Conservation (phyloP, 495 filamentous ascomycete species). For the Hyaloscypha bicolor region DNA sequence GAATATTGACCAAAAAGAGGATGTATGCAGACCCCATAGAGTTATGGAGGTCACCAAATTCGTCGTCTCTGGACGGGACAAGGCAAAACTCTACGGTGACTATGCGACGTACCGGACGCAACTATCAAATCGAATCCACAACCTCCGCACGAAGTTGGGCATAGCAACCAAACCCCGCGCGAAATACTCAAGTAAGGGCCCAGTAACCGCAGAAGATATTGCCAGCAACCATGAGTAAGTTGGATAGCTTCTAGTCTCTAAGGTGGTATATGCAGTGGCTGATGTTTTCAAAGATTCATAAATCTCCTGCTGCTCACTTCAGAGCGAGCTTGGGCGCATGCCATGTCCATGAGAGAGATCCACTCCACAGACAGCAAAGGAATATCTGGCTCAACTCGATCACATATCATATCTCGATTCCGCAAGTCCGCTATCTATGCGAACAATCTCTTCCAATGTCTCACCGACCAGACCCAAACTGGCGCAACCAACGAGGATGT, state of each 20-base stretch:
- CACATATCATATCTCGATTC: conserved; percentile 85
- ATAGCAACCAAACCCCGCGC: conserved; percentile 79
- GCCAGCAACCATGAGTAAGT: conserved; percentile 74
- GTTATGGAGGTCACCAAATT: conserved; percentile 90
- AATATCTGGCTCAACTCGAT: conserved; percentile 75
- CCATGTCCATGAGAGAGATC: conserved; percentile 87
- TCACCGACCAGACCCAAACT: conserved; percentile 58
- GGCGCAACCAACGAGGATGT: conserved; percentile 71
- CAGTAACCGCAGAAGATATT: conserved; percentile 78
- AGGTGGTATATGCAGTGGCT: conserved; percentile 3
- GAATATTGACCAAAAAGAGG: neutral
- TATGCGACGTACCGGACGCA: conserved; percentile 83
- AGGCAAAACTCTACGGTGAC: conserved; percentile 83
- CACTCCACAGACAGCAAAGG: conserved; percentile 79
- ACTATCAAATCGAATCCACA: conserved; percentile 79
- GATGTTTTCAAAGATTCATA: conserved; percentile 61
- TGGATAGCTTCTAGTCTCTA: conserved; percentile 1
- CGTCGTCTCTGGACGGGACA: conserved; percentile 73
- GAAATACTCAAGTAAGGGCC: conserved; percentile 75
- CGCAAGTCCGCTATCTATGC: conserved; percentile 76
- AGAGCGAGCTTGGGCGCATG: conserved; percentile 95
- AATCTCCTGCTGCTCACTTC: conserved; percentile 79
- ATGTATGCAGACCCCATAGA: neutral
- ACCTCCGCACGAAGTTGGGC: conserved; percentile 80
- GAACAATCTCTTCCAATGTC: conserved; percentile 63